These are phyloP conservation scores for Tylopilus vinaceipallidus DNA, from an alignment of 768 basidiomycete species.

Conservation along the genomic window DNA sequence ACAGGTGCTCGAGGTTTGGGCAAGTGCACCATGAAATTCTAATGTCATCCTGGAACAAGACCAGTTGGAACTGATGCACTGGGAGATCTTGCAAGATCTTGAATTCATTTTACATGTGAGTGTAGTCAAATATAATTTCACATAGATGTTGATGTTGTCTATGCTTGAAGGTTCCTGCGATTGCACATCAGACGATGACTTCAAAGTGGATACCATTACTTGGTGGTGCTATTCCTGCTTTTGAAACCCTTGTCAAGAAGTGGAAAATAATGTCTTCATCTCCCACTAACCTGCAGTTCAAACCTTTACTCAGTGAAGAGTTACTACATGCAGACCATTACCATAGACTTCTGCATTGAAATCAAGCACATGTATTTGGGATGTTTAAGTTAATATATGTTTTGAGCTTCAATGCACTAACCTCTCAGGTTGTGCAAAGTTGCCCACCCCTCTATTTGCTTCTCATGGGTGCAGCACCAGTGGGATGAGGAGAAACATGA, in stretches of 20 bases:
- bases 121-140: not conserved
- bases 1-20: not conserved
- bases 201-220: not conserved
- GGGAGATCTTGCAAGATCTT: conserved; percentile 2
- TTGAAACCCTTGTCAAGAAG: not conserved
- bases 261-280: not conserved
- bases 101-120: not conserved
- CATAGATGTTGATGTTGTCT: not conserved
- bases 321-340: not conserved
- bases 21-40: not conserved
- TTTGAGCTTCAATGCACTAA: too few relatives aligned
- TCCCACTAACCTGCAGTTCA: not conserved
- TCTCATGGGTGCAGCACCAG: not conserved
- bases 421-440: not conserved
- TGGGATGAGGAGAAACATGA: not conserved
- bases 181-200: not conserved
- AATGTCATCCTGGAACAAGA: not conserved
- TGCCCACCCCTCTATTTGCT: not conserved
- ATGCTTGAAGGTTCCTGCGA: not conserved
- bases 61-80: not conserved
- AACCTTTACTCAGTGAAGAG: not conserved
- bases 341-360: not conserved
- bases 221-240: not conserved
- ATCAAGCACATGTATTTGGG: too few relatives aligned
- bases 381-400: too few relatives aligned